Percentiles rank a stretch among this genome's conserved stretches.
These are phyloP conservation scores for Pseudonectria buxi DNA, from an alignment of 2,329 filamentous ascomycete genomes.

Conservation along the genomic window DNA sequence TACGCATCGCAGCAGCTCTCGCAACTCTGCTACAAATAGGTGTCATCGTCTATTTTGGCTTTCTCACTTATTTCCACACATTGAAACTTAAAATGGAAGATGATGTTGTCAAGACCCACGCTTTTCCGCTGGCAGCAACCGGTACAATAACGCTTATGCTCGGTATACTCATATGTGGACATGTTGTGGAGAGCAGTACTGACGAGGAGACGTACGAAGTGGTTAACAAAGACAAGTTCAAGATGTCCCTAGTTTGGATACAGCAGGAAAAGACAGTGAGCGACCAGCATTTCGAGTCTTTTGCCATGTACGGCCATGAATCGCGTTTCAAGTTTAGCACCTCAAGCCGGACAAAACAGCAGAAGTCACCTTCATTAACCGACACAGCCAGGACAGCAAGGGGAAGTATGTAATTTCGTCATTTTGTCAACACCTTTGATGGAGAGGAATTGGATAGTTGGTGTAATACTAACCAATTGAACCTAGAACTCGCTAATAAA, in stretches of 20 bases:
- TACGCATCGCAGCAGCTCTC: constrained; percentile 9
- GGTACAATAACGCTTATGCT: constrained; percentile 22
- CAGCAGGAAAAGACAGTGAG: constrained; percentile 20
- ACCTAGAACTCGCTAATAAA: too few relatives aligned
- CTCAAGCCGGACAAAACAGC: too few relatives aligned
- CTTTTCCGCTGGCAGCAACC: constrained; percentile 17
- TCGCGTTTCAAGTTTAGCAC: too few relatives aligned
- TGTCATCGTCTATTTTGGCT: constrained; percentile 13
- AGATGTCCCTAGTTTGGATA: constrained; percentile 25
- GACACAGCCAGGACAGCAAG: too few relatives aligned
- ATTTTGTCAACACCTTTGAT: too few relatives aligned
- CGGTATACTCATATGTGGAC: constrained; percentile 24
- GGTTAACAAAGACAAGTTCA: neutral
- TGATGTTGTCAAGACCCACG: constrained; percentile 7
- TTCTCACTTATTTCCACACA: constrained; percentile 6
- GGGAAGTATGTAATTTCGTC: too few relatives aligned
- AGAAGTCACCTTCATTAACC: too few relatives aligned
- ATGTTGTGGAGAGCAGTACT: constrained; percentile 26
- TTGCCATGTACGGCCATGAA: constrained; percentile 8
- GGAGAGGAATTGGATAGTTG: too few relatives aligned
- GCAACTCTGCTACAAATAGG: constrained; percentile 17
- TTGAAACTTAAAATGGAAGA: constrained; percentile 8
- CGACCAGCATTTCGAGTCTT: constrained; percentile 24
- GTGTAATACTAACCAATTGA: too few relatives aligned
- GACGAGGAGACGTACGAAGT: constrained; percentile 14